Evolutionary conservation across 1,139 yeast species (phyloP).

Genomic region (Geotrichum europaeum): DNA sequence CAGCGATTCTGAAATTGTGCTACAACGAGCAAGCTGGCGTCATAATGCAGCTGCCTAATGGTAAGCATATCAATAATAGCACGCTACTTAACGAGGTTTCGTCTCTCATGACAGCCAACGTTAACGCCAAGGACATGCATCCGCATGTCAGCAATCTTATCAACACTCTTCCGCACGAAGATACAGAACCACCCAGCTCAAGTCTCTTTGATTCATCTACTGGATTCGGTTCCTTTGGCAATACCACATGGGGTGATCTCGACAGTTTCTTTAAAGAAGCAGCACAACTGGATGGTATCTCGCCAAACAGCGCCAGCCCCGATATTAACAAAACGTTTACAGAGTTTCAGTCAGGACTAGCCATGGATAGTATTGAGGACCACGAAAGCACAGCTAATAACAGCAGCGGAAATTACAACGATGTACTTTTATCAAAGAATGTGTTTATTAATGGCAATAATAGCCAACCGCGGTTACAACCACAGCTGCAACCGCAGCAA

Average conservation of each 20-base stretch:
- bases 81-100: neutral
- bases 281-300: slow-evolving; percentile 24
- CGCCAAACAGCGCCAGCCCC: slow-evolving; percentile 17
- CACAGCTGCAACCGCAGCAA: neutral
- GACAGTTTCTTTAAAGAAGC: slow-evolving; percentile 29
- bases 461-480: neutral
- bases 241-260: slow-evolving; percentile 23
- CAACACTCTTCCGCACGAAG: neutral
- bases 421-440: neutral
- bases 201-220: neutral
- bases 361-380: slow-evolving; percentile 18
- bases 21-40: slow-evolving; percentile 36
- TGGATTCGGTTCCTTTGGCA: neutral
- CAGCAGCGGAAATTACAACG: neutral
- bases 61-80: slow-evolving; percentile 2
- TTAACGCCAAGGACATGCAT: neutral
- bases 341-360: neutral
- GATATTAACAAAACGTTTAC: neutral
- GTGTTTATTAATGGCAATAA: neutral
- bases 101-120: neutral
- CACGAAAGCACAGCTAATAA: neutral
- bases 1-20: slow-evolving; percentile 62
- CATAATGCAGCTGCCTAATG: slow-evolving; percentile 15
- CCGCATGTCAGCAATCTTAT: slow-evolving; percentile 8
- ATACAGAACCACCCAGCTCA: neutral